Evolutionary conservation across 208 protist genomes (phyloP).

Genomic region (Wallacemonas sp.): DNA sequence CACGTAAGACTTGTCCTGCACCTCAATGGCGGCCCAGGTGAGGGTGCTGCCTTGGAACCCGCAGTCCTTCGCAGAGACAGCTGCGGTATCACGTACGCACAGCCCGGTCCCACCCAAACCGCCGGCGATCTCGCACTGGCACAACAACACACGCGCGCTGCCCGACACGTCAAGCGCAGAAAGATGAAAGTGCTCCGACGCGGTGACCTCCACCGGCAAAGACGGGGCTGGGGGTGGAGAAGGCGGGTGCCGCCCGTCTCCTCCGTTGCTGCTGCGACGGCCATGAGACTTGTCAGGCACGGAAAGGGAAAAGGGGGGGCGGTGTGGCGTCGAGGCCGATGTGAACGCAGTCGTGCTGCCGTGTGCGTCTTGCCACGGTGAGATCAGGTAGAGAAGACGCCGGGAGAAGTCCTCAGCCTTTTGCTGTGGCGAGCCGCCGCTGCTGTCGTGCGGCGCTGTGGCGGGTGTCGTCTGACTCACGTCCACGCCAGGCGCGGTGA

Average conservation of each 20-base stretch:
- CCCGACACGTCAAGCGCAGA: constrained; percentile 24
- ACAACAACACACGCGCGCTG: constrained; percentile 14
- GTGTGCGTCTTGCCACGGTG: background rate
- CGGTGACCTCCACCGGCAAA: background rate
- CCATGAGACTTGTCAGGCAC: background rate
- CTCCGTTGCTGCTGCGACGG: background rate
- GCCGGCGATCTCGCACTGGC: constrained; percentile 43
- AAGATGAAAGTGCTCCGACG: background rate
- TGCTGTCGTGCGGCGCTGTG: too few relatives aligned
- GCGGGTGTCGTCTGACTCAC: background rate
- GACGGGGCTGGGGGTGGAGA: background rate
- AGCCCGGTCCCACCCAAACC: constrained; percentile 26
- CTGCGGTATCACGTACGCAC: constrained; percentile 12
- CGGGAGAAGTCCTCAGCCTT: background rate
- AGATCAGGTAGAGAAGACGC: constrained; percentile 2
- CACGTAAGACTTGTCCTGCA: constrained; percentile 11
- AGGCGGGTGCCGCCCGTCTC: too few relatives aligned
- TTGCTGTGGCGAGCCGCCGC: background rate
- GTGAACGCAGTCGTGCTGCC: background rate
- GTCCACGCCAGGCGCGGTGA: constrained; percentile 2
- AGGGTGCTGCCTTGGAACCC: constrained; percentile 30
- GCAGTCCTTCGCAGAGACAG: constrained; percentile 27
- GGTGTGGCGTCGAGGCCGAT: background rate
- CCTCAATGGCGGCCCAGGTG: constrained; percentile 33
- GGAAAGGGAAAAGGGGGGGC: background rate